Evolutionary conservation across 2,329 filamentous ascomycete species (phyloP), one percentile per base, ranked within the genome.

Genomic region (Chalara sp.): DNA sequence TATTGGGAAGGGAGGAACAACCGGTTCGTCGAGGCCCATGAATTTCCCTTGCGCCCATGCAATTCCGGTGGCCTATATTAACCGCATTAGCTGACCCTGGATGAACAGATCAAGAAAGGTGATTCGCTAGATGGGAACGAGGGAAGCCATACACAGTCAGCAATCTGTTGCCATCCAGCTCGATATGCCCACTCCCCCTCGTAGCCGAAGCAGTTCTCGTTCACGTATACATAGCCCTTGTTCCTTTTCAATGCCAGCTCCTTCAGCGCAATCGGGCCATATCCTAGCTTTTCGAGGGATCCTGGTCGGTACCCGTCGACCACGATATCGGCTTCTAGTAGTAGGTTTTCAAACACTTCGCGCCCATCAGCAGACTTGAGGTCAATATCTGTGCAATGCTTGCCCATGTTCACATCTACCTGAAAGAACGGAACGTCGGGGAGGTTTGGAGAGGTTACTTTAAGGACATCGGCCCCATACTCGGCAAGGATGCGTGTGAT

Each of bases 361-460:
- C 80, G 72, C 12, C 81, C 82, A n/a, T 67, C 63, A 0, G 70
- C 53, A 0, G 74, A 71, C 58, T 81, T 82, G 6, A 88, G 72
- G 54, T 88, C 76, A 5, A 89, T 68, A 21, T 84, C 79, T 1
- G 76, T 73, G 1, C 81, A 76, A 56, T 83, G 83, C 63, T 89
- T 89, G 29, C 85, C 85, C 61, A 83, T 80, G 62, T 87, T 88
- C 10, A 83, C 80, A 56, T 88, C 84, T 1, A 87, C 76, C 58
- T 87, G 84, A 66, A 87, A 87, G 66, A 85, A 84, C 0, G 83
- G 82, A 1, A 88, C 81, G 53, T 88, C 85, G 5, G 80, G 79
- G n/a, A 89, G 72, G 44, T 79, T 71, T 0, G 82, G 78, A 6
- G 80, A 81, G 3, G 84, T 89, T 44, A 89, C 74, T 59, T 88